Evolutionary conservation across 2,329 filamentous ascomycete genomes (phyloP).

Genomic region (Elsinoe batatas): DNA sequence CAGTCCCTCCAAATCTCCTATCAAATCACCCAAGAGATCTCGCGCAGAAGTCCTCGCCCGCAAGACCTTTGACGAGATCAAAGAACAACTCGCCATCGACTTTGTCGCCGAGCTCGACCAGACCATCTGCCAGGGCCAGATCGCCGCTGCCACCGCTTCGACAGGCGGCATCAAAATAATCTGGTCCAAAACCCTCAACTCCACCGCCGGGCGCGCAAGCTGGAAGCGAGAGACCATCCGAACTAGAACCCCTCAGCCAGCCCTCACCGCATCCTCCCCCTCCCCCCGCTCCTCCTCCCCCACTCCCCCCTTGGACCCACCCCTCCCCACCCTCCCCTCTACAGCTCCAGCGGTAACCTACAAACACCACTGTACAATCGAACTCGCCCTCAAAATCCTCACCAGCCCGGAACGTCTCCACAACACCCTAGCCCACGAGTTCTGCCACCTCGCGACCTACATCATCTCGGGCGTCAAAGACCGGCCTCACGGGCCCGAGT

Average conservation of each 20-base stretch:
- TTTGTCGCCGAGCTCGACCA: conserved; percentile 63
- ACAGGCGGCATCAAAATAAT: conserved; percentile 62
- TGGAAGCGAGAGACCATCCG: conserved; percentile 39
- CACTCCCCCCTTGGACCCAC: neutral
- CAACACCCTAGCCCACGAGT: conserved; percentile 93
- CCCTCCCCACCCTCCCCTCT: neutral
- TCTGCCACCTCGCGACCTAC: conserved; percentile 87
- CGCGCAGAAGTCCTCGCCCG: conserved; percentile 33
- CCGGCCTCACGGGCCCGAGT: conserved; percentile 73
- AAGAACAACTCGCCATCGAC: conserved; percentile 50
- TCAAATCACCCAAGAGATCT: conserved; percentile 19
- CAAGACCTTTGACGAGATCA: conserved; percentile 53
- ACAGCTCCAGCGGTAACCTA: conserved; percentile 17
- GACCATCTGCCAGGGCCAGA: conserved; percentile 50
- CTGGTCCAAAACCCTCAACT: conserved; percentile 71
- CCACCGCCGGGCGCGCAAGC: conserved; percentile 57
- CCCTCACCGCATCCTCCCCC: neutral
- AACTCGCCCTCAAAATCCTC: conserved; percentile 82
- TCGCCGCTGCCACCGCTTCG: conserved; percentile 47
- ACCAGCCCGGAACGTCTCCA: conserved; percentile 65
- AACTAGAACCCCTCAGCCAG: conserved; percentile 16
- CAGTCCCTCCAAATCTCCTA: neutral
- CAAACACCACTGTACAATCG: conserved; percentile 58
- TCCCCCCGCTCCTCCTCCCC: neutral
- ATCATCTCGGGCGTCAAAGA: conserved; percentile 69